Evolutionary conservation across 2,329 filamentous ascomycete genomes (phyloP).

Genomic region (Drechslerella dactyloides): DNA sequence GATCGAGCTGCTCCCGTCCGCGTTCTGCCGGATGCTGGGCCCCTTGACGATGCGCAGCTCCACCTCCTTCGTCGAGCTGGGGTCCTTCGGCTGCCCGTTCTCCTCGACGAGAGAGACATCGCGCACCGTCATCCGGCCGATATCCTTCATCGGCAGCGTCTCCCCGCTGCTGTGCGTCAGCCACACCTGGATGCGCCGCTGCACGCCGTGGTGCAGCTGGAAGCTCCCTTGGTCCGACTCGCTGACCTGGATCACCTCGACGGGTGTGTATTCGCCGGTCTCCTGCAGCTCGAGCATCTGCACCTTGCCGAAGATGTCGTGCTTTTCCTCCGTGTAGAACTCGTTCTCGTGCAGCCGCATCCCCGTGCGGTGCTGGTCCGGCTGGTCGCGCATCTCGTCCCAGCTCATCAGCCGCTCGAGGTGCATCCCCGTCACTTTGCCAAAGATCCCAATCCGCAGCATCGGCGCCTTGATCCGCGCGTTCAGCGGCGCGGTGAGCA

Average conservation of each 20-base stretch:
- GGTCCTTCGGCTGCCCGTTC: constrained; percentile 81
- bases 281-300: constrained; percentile 93
- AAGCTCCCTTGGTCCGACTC: constrained; percentile 88
- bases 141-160: constrained; percentile 83
- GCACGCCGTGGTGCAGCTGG: constrained; percentile 92
- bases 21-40: constrained; percentile 80
- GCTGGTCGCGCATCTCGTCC: constrained; percentile 93
- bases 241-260: constrained; percentile 86
- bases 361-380: constrained; percentile 64
- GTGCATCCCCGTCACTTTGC: constrained; percentile 88
- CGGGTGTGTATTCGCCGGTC: constrained; percentile 85
- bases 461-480: constrained; percentile 72
- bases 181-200: constrained; percentile 83
- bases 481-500: constrained; percentile 88
- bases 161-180: constrained; percentile 92
- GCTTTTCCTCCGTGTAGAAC: constrained; percentile 89
- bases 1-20: constrained; percentile 86
- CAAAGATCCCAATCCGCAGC: constrained; percentile 87
- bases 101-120: constrained; percentile 83
- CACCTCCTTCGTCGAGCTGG: constrained; percentile 76
- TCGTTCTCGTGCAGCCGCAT: constrained; percentile 86
- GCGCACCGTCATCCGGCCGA: constrained; percentile 77
- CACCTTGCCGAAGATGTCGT: constrained; percentile 85
- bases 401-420: constrained; percentile 96
- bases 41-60: constrained; percentile 76